These are phyloP conservation scores for Diplodia intermedia DNA, from an alignment of 2,329 filamentous ascomycete genomes.

Conservation along the genomic window DNA sequence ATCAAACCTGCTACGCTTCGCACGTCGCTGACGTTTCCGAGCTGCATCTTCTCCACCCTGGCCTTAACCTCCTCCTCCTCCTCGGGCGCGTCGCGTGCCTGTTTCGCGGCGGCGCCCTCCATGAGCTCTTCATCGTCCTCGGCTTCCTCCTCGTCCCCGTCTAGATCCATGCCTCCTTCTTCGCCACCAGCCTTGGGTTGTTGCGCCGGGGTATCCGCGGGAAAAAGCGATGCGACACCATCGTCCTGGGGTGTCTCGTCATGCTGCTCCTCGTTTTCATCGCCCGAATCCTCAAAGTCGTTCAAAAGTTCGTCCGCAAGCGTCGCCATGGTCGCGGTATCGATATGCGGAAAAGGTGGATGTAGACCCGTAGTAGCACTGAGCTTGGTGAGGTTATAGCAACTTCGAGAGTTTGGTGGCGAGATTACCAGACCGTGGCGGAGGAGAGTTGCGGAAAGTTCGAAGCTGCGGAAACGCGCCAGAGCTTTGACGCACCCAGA, in stretches of 20 bases:
- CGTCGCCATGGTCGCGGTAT: conserved; percentile 70
- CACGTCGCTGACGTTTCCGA: conserved; percentile 70
- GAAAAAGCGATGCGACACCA: conserved; percentile 41
- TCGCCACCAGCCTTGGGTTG: conserved; percentile 34
- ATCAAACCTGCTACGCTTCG: conserved; percentile 80
- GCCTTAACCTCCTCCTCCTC: conserved; percentile 75
- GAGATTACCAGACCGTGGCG: background rate
- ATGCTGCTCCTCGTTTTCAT: conserved; percentile 71
- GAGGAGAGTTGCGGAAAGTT: conserved; percentile 11
- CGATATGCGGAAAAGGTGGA: no score
- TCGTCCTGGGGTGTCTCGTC: conserved; percentile 47
- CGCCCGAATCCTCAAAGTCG: conserved; percentile 86
- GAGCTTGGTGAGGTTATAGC: background rate
- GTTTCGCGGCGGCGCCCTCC: conserved; percentile 51
- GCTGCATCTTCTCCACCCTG: conserved; percentile 82
- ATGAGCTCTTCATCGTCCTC: conserved; percentile 67
- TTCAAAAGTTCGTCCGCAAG: conserved; percentile 91
- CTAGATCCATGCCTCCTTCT: conserved; percentile 60
- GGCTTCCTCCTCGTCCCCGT: conserved; percentile 65
- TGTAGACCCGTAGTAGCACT: no score
- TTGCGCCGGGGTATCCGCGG: conserved; percentile 38
- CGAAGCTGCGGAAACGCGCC: conserved; percentile 5
- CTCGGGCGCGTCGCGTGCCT: conserved; percentile 60
- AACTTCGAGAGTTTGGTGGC: background rate
- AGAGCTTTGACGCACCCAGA: background rate